Conservation (phyloP, 2,329 filamentous ascomycete genomes). For the Talaromyces funiculosus region DNA sequence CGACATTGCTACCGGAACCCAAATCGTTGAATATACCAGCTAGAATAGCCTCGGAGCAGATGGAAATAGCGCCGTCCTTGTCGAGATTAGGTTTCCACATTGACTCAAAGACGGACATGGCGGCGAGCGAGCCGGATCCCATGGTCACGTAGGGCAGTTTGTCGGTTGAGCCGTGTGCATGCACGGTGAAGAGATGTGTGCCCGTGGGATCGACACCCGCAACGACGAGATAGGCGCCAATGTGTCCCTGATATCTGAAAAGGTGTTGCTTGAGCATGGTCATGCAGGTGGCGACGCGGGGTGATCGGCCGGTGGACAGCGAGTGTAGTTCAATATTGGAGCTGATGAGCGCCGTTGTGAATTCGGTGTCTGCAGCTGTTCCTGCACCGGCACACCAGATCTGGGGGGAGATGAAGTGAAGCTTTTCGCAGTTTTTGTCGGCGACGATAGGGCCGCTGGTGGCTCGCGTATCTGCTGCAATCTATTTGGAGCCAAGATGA, state of each 20-base stretch:
- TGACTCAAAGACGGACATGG: conserved; percentile 97
- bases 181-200: conserved; percentile 92
- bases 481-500: conserved; percentile 48
- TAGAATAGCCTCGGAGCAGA: conserved; percentile 81
- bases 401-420: conserved; percentile 96
- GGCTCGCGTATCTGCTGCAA: conserved; percentile 95
- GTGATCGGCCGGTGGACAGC: conserved; percentile 91
- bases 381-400: conserved; percentile 99
- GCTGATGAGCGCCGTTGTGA: conserved; percentile 96
- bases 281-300: conserved; percentile 98
- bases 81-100: conserved; percentile 79
- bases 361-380: conserved; percentile 96
- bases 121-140: conserved; percentile 91
- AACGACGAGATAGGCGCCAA: conserved; percentile 95
- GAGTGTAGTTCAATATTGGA: conserved; percentile 97
- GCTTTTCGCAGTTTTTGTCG: conserved; percentile 99
- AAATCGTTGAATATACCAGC: conserved; percentile 99
- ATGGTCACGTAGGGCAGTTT: conserved; percentile 99
- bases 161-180: conserved; percentile 96
- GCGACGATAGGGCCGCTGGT: conserved; percentile 97
- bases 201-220: conserved; percentile 95
- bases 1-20: conserved; percentile 94
- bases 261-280: conserved; percentile 99
- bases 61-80: conserved; percentile 72
- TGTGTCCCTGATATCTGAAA: conserved; percentile 96